Evolutionary conservation across 805 yeast species (phyloP).

Genomic region (Saccharomycopsis sp.): DNA sequence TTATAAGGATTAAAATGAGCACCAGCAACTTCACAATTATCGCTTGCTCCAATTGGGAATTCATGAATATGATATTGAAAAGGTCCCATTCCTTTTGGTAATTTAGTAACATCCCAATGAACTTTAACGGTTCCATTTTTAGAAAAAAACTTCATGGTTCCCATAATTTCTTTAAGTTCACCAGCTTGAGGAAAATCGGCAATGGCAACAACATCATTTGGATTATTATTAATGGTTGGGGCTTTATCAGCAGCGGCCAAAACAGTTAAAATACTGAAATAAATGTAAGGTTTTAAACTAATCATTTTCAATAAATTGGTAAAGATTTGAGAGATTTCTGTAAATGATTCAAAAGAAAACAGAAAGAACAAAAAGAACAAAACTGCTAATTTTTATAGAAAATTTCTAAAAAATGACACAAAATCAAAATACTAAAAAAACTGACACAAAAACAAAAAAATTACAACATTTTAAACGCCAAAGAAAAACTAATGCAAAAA

Average conservation of each 20-base stretch:
- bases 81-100: slow-evolving; percentile 58
- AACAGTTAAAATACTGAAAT: slow-evolving; percentile 3
- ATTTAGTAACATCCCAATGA: slow-evolving; percentile 59
- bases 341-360: not conserved
- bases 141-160: slow-evolving; percentile 51
- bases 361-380: not conserved
- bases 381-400: not conserved
- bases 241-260: slow-evolving; percentile 32
- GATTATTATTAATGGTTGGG: slow-evolving; percentile 39
- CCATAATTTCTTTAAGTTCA: slow-evolving; percentile 29
- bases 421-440: too few species aligned
- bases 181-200: slow-evolving; percentile 47
- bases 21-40: slow-evolving; percentile 46
- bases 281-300: not conserved
- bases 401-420: too few species aligned
- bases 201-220: slow-evolving; percentile 40
- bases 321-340: not conserved
- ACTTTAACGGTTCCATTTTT: slow-evolving; percentile 52
- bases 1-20: slow-evolving; percentile 54
- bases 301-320: not conserved
- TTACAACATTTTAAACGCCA: too few species aligned
- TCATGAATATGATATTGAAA: slow-evolving; percentile 64
- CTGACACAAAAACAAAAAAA: too few species aligned
- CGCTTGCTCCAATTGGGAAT: slow-evolving; percentile 37
- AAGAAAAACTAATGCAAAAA: too few species aligned